Base-by-base conservation (phyloP, 768 basidiomycete genomes). In the Leucocoprinus sp. region DNA sequence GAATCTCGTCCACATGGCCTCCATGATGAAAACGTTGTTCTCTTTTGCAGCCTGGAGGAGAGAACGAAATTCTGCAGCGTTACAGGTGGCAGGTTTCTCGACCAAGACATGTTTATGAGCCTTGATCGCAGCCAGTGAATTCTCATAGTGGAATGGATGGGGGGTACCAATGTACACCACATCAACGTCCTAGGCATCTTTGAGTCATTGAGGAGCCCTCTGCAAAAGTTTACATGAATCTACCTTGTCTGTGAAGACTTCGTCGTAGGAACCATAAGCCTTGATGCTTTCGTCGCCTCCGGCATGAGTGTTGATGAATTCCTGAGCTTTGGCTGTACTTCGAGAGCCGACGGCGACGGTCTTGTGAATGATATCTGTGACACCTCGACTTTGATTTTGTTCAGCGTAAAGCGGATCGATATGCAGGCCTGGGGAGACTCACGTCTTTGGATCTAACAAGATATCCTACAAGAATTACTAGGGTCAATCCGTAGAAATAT, bases 1-100 rank as follows among this genome's bases (percentile, higher is more conserved):
- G 68, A 88, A 89, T 27, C 85, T 72, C 27, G 89, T 90, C 87
- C 89, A 91, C 63, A 91, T 69, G 0, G 85, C 89, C 64, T 93
- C 92, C 90, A 93, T 93, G 55, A 93, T 77, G 69, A 93, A 93
- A 1, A 91, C 72, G 14, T 80, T 75, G 54, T 82, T 68, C 58
- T 87, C 76, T 60, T 84, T 84, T 2, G 92, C 89, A 15, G 87
- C 72, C 8, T 65, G 65, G 15, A 91, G 66, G 18, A 95, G 72
- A 37, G 80, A 75, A n/a, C 77, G 74, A 17, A 90, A 69, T 57
- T 93, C 89, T 2, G 80, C 74, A 4, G 73, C 68, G 56, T 90
- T 92, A 50, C 70, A 74, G 1, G 91, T 93, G 42, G 86, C 82
- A 0, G 89, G 87, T 49, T 95, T 93, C 63, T 95, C 91, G 62